phyloP scores from a whole-genome alignment of 2,329 filamentous ascomycete species.

The Colletotrichum musicola region DNA sequence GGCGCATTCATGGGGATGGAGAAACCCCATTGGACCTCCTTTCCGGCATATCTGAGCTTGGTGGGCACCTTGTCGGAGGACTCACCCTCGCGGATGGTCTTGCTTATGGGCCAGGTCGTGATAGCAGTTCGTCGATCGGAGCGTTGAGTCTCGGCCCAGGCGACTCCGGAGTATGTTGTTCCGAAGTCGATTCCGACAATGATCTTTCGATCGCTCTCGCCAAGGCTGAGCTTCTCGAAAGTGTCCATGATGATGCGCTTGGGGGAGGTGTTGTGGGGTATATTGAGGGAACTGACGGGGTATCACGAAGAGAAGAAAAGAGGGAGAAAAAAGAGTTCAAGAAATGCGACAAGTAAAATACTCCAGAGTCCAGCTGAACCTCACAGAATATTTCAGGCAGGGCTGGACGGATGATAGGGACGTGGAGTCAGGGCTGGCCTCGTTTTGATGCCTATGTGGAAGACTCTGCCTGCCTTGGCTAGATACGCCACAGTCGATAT shows the following conservation, averaged over 20 bases:
- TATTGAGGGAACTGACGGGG: not conserved
- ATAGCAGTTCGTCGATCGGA: constrained; percentile 57
- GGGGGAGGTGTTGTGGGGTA: not conserved
- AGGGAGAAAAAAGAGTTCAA: not conserved
- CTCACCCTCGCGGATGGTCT: constrained; percentile 50
- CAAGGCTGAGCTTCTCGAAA: constrained; percentile 50
- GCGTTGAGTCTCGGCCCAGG: constrained; percentile 61
- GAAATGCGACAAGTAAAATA: constrained; percentile 2
- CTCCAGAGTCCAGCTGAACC: no score
- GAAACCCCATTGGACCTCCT: constrained; percentile 63
- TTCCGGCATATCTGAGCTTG: constrained; percentile 56
- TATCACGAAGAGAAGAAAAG: not conserved
- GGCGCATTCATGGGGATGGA: constrained; percentile 58
- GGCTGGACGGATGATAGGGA: not conserved
- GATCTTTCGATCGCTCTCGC: constrained; percentile 55
- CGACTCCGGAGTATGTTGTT: constrained; percentile 68
- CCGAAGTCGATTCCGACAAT: constrained; percentile 69
- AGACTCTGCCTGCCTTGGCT: not conserved
- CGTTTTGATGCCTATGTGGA: not conserved
- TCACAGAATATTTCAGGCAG: no score
- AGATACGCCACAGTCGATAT: not conserved
- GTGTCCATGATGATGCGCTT: constrained; percentile 45
- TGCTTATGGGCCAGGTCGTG: constrained; percentile 59
- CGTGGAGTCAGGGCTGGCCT: not conserved
- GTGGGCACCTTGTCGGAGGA: constrained; percentile 63